Percentiles rank a stretch among this genome's conserved stretches.
Conservation (phyloP, 1,284 basidiomycete species). For the Rhodofomes roseus region DNA sequence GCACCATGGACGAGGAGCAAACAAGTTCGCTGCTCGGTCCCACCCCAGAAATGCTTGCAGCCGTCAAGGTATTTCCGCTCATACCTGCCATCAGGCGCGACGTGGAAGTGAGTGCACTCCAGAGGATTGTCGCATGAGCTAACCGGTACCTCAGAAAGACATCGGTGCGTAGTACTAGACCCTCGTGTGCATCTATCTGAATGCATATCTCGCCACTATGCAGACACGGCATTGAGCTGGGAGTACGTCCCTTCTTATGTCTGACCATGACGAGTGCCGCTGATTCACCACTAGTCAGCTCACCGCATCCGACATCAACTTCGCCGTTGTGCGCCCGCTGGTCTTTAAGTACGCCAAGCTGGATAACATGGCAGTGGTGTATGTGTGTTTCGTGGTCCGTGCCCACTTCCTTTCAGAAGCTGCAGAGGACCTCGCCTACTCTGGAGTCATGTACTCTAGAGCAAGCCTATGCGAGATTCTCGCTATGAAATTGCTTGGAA, state of each 20-base stretch:
- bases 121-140: background rate
- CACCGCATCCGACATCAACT: constrained; percentile 81
- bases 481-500: constrained; percentile 79
- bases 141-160: constrained; percentile 39
- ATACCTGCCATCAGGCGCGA: constrained; percentile 69
- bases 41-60: constrained; percentile 49
- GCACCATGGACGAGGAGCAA: constrained; percentile 27
- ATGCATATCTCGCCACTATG: constrained; percentile 12
- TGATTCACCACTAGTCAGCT: constrained; percentile 49
- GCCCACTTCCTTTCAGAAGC: constrained; percentile 51
- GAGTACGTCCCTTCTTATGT: constrained; percentile 41
- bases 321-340: constrained; percentile 76
- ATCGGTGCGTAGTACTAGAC: constrained; percentile 26
- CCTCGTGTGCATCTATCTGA: constrained; percentile 6
- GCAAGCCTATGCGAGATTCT: constrained; percentile 80
- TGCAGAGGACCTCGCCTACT: constrained; percentile 68
- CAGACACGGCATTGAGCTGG: constrained; percentile 79
- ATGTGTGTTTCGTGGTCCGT: constrained; percentile 68
- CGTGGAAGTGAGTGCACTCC: constrained; percentile 48
- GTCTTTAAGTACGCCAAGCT: constrained; percentile 76
- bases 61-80: constrained; percentile 72
- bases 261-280: background rate
- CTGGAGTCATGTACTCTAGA: constrained; percentile 66
- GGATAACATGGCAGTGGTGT: constrained; percentile 69
- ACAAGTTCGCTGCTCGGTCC: constrained; percentile 42